These are phyloP conservation scores for Jacaranda mimosifolia DNA, from an alignment of 257 asterid species.

Conservation along the genomic window DNA sequence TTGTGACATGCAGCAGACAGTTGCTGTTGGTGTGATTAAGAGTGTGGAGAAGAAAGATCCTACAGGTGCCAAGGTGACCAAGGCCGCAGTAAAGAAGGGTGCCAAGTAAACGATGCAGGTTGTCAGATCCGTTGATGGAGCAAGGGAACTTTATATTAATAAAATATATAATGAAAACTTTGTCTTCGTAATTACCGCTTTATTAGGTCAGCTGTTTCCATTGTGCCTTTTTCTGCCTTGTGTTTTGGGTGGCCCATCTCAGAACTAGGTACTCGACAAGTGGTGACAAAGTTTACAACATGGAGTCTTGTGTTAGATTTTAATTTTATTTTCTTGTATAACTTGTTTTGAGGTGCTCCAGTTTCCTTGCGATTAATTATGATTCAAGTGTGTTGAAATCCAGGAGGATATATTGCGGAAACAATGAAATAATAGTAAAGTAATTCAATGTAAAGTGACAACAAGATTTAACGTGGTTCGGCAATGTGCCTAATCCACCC, in stretches of 20 bases:
- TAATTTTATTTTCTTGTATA: too few relatives aligned
- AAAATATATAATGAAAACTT: not conserved
- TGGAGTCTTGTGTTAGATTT: not conserved
- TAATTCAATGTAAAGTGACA: too few relatives aligned
- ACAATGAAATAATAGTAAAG: too few relatives aligned
- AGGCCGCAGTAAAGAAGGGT: conserved; percentile 84
- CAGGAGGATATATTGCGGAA: too few relatives aligned
- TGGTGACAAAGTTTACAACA: conserved; percentile 40
- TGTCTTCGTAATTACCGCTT: not conserved
- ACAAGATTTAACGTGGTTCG: too few relatives aligned
- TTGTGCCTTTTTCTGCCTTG: conserved; percentile 31
- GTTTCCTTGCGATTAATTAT: too few relatives aligned
- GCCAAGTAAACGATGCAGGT: conserved; percentile 56
- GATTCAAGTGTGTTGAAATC: too few relatives aligned
- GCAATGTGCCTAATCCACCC: too few relatives aligned
- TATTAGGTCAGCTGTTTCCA: not conserved
- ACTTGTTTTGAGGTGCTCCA: too few relatives aligned
- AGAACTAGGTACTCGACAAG: conserved; percentile 51
- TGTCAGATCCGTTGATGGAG: not conserved
- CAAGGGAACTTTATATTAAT: too few relatives aligned
- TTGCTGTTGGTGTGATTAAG: conserved; percentile 69
- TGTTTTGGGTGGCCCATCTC: conserved; percentile 35
- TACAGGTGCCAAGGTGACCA: conserved; percentile 75
- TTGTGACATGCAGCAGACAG: conserved; percentile 76
- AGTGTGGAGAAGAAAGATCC: conserved; percentile 76